Base-by-base conservation (phyloP, 116 monocot species). In the Phalaenopsis hybrid region DNA sequence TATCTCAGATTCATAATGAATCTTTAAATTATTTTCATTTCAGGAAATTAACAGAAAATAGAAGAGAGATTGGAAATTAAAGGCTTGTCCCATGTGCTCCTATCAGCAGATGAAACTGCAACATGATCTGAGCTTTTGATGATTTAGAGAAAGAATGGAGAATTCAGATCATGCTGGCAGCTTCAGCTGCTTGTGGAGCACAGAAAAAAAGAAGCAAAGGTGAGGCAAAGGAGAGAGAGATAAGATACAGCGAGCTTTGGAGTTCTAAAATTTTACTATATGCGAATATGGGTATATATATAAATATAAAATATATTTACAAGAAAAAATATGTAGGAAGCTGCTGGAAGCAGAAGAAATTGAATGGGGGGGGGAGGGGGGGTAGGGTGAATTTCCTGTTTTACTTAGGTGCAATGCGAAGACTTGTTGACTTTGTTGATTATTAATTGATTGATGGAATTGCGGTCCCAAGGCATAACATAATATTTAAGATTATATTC, bases 111-210 rank as follows among this genome's bases (percentile, higher is more conserved):
- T 90, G 90, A 87, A 87, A 85, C 90, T 90, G 87, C 90, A 83
- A 41, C 90, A 90, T 87, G 90, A 90, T 87, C 90, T 90, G 87
- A 87, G n/a, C 5, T 4, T 21, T 69, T 43, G 31, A 31, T 59
- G 25, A 9, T 50, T 6, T 34, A 6, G 45, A 28, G 79, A 21
- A 41, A 48, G 12, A 43, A 58, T n/a, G 72, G 6, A 75, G 11
- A 18, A 1, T 81, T 90, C 90, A 90, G 90, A 90, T 90, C 90
- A 90, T 90, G 90, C 90, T 90, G 90, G 90, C 90, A 90, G 90
- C 90, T 90, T 90, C 90, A 90, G 82, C 90, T 74, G 79, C 90
- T 90, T 52, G 46, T 80, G 85, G 85, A 51, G 84, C 87, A 87
- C 90, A 20, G 67, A 81, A 31, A 13, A 59, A 34, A 75, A 75